Percentiles rank a stretch among this genome's conserved stretches.
phyloP scores from a whole-genome alignment of 208 protist genomes.

The Trypanosoma conorhini region DNA sequence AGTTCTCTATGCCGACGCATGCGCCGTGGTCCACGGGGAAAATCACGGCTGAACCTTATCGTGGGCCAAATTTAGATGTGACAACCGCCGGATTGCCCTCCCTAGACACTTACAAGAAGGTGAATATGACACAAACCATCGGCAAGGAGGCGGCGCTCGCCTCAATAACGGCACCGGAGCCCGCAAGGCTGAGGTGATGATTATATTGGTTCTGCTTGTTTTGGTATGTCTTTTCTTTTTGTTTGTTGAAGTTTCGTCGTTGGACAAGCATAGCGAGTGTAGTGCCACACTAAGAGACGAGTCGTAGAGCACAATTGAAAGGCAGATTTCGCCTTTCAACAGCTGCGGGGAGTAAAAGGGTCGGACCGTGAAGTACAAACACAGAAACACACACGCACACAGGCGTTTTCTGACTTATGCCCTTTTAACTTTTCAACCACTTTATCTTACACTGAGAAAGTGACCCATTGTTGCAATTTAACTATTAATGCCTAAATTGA shows the following conservation, averaged over 20 bases:
- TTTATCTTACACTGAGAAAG: background rate
- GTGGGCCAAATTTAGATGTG: slow-evolving; percentile 57
- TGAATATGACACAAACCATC: slow-evolving; percentile 75
- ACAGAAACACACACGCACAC: too few relatives aligned
- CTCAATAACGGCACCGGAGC: slow-evolving; percentile 42
- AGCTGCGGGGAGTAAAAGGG: background rate
- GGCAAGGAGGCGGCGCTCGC: slow-evolving; percentile 70
- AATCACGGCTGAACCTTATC: slow-evolving; percentile 73
- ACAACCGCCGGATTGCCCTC: slow-evolving; percentile 61
- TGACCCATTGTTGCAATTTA: background rate
- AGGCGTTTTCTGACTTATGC: background rate
- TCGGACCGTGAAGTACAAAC: background rate
- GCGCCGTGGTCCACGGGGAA: slow-evolving; percentile 84
- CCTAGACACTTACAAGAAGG: slow-evolving; percentile 54
- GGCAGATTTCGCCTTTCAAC: background rate
- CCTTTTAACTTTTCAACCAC: background rate
- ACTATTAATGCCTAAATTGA: background rate
- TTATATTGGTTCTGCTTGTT: too few relatives aligned
- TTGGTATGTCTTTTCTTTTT: too few relatives aligned
- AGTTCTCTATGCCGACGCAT: slow-evolving; percentile 86
- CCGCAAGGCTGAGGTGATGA: slow-evolving; percentile 32
- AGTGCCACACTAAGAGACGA: background rate
- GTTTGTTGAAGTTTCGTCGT: too few relatives aligned
- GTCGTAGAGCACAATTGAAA: background rate
- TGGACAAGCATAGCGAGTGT: background rate